Conservation (phyloP, 768 basidiomycete species). For the Boletus bicolor region DNA sequence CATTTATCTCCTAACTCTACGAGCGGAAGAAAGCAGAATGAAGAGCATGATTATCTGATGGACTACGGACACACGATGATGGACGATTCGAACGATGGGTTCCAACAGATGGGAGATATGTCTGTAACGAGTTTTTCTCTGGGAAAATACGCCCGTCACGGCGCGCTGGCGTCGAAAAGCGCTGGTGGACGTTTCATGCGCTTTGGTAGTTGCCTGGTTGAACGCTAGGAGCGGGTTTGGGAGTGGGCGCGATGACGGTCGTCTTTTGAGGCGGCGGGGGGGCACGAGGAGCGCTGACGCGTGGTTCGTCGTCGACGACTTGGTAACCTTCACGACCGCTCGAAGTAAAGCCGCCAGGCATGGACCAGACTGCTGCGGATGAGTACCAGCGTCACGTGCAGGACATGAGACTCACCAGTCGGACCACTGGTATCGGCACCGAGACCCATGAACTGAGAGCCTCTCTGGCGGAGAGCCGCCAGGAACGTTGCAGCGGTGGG, state of each 20-base stretch:
- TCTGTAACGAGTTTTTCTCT: not conserved
- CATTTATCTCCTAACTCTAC: not conserved
- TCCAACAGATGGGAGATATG: not conserved
- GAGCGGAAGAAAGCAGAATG: not conserved
- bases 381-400: not conserved
- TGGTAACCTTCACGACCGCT: conserved; percentile 56
- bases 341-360: conserved; percentile 71
- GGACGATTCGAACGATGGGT: not conserved
- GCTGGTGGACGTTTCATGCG: conserved; percentile 3
- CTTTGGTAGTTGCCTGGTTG: conserved; percentile 28
- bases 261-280: conserved; percentile 19
- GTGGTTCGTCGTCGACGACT: conserved; percentile 49
- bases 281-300: conserved; percentile 11
- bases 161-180: not conserved
- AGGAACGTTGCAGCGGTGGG: conserved; percentile 57
- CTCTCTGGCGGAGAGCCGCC: conserved; percentile 54
- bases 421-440: conserved; percentile 52
- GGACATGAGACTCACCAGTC: conserved; percentile 43
- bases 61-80: not conserved
- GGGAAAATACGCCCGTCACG: not conserved
- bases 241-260: conserved; percentile 2
- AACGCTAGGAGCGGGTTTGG: conserved; percentile 14
- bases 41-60: not conserved
- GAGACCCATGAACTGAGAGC: conserved; percentile 51
- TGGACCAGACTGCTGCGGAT: conserved; percentile 63